phyloP scores from a whole-genome alignment of 257 asterid genomes.

The Nyctanthes arbortristis region DNA sequence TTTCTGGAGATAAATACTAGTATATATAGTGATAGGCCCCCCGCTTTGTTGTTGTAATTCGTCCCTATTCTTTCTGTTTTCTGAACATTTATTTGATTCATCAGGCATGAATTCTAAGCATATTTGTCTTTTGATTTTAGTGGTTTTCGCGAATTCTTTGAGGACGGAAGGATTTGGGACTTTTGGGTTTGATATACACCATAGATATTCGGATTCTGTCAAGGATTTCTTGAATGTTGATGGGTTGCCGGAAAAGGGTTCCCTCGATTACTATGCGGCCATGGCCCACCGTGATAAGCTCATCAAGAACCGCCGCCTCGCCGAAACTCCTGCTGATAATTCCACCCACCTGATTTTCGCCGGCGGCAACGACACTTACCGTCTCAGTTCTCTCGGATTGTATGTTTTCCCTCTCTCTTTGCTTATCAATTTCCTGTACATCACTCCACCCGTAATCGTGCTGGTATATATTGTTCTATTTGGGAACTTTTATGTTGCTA shows the following conservation, averaged over 20 bases:
- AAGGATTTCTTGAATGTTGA: slow-evolving; percentile 52
- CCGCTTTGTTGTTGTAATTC: too few species aligned
- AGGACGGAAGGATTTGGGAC: slow-evolving; percentile 52
- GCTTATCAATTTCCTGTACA: too few species aligned
- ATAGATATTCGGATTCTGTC: slow-evolving; percentile 75
- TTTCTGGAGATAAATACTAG: neutral
- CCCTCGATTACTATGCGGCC: slow-evolving; percentile 73
- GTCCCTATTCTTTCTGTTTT: too few species aligned
- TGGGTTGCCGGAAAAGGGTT: slow-evolving; percentile 78
- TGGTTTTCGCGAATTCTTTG: slow-evolving; percentile 18
- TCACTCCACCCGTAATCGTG: too few species aligned
- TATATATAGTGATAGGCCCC: too few species aligned
- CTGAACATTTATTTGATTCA: too few species aligned
- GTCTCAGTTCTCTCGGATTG: slow-evolving; percentile 71
- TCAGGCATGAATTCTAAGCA: neutral
- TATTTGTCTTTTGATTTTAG: slow-evolving; percentile 11
- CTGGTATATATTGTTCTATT: too few species aligned
- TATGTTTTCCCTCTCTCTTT: slow-evolving; percentile 31
- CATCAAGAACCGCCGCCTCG: slow-evolving; percentile 67
- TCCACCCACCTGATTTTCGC: slow-evolving; percentile 45
- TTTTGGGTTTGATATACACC: slow-evolving; percentile 77
- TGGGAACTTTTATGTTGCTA: too few species aligned
- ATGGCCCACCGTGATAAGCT: slow-evolving; percentile 85
- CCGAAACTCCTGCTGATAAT: slow-evolving; percentile 40
- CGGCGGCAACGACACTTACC: slow-evolving; percentile 59